Evolutionary conservation across 1,284 basidiomycete species (phyloP), one percentile per base, ranked within the genome.

Genomic region (Fistulina hepatica): DNA sequence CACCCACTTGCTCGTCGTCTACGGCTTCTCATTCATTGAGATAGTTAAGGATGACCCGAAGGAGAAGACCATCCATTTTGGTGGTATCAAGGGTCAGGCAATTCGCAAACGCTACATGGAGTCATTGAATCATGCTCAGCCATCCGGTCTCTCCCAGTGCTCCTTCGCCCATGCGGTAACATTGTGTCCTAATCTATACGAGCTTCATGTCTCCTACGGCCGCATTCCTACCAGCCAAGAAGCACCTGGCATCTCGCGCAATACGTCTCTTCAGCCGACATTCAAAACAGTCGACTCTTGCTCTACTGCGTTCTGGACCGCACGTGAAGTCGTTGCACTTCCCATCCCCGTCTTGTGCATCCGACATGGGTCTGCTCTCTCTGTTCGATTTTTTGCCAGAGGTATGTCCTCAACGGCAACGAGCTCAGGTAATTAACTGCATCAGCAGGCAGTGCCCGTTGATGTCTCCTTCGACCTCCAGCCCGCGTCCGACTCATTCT

Each of bases 41-140:
- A 97, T 98, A 52, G 92, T 97, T 60, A 93, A 93, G 65, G 85
- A 92, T 59, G 95, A 95, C 59, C 91, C 92, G 26, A 94, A 92
- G 70, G 80, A 88, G 59, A 91, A 97, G 71, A 97, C 92, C 1
- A 84, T 98, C 49, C 94, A 98, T 63, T 98, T 98, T 51, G 95
- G 95, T 69, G 94, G 94, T 61, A 86, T 97, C 64, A 97, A 95
- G 63, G 94, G 94, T 31, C 92, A 97, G 58, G 91, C 83, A 5
- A 97, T 97, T 50, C 88, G 94, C 36, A 86, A 94, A 56, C 82
- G 95, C 27, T 98, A 97, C 68, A 97, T 97, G 91, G 89, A 93
- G 52, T 61, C 71, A 26, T 49, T 83, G 33, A 80, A 83, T 59
- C 64, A 69, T 50, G 80, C 76, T 48, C 76, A 83, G 44, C 78